Base-by-base conservation (phyloP, 768 basidiomycete genomes). In the Russula abietina region DNA sequence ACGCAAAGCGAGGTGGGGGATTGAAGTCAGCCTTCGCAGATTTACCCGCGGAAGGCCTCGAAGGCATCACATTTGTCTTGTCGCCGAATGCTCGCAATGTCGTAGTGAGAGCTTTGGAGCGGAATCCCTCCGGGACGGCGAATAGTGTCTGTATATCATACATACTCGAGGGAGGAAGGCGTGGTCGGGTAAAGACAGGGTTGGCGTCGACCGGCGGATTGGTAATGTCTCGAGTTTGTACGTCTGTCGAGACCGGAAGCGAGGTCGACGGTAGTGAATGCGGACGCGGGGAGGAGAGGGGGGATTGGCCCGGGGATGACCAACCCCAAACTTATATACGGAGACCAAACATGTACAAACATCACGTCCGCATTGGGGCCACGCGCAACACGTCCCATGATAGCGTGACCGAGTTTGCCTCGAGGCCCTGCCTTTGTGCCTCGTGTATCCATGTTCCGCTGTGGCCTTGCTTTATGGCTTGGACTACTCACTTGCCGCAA, bases 111-210 rank as follows among this genome's bases (percentile, higher is more conserved):
- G 48, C 38, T 30, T 60, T 64, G 30, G 62, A 64, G 41, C 30
- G 26, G 58, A 64, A 55, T 17, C 58, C 54, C 12, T 64, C 58
- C 10, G 62, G 62, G 39, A 49, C 46, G 16, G 62, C 19, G 48
- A 64, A 55, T 14, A 64, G 54, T 4, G 62, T 55, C 14, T 59
- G 58, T 19, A 64, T 60, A 46, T 60, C 62, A 51, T 64, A 64
- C 62, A 64, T 64, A 38, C 36, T 36, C 12, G 51, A 45, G 24
- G 48, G 45, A 49, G 52, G 46, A 38, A 32, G 33, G 54, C 17
- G 62, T 43, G 30, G 62, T 49, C 45, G 22, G 50, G 46, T 48
- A 54, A 58, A 50, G 45, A 57, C 46, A 64, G 58, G 28, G 56
- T 19, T 46, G 28, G 26, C 39, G 58, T 60, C 62, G 54, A 55